Percentiles rank a stretch among this genome's conserved stretches.
These are phyloP conservation scores for Penicillium sp. DNA, from an alignment of 2,329 filamentous ascomycete genomes.

Conservation along the genomic window DNA sequence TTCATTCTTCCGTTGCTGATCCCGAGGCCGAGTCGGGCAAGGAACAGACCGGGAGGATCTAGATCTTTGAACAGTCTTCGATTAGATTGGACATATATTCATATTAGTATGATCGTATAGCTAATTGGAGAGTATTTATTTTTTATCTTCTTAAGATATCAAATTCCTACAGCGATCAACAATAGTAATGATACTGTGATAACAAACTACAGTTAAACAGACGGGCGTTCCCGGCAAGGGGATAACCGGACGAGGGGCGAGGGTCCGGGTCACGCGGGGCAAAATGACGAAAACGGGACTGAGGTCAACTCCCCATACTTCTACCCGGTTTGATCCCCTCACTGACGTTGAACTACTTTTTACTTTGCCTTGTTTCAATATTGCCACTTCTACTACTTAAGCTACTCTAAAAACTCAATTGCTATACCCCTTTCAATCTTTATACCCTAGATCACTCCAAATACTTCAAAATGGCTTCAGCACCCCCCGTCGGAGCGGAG, in stretches of 20 bases:
- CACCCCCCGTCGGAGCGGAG: slow-evolving; percentile 54
- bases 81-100: not conserved
- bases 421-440: not conserved
- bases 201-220: not conserved
- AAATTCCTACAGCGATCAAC: not conserved
- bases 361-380: slow-evolving; percentile 1
- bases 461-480: slow-evolving; percentile 26
- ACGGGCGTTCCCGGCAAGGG: slow-evolving; percentile 12
- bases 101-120: not conserved
- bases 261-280: slow-evolving; percentile 17
- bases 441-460: slow-evolving; percentile 1
- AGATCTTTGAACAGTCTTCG: not conserved
- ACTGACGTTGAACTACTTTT: slow-evolving; percentile 14
- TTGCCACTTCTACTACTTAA: slow-evolving; percentile 1
- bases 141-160: not conserved
- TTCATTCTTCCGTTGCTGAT: slow-evolving; percentile 9
- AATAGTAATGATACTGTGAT: not conserved
- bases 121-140: not conserved
- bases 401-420: slow-evolving; percentile 1
- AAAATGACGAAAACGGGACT: slow-evolving; percentile 19
- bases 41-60: slow-evolving; percentile 2
- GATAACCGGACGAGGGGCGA: slow-evolving; percentile 12
- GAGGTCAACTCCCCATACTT: slow-evolving; percentile 17
- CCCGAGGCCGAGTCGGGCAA: slow-evolving; percentile 6
- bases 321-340: slow-evolving; percentile 14